These are phyloP conservation scores for Thymus quinquecostatus DNA, from an alignment of 257 asterid genomes.

Conservation along the genomic window DNA sequence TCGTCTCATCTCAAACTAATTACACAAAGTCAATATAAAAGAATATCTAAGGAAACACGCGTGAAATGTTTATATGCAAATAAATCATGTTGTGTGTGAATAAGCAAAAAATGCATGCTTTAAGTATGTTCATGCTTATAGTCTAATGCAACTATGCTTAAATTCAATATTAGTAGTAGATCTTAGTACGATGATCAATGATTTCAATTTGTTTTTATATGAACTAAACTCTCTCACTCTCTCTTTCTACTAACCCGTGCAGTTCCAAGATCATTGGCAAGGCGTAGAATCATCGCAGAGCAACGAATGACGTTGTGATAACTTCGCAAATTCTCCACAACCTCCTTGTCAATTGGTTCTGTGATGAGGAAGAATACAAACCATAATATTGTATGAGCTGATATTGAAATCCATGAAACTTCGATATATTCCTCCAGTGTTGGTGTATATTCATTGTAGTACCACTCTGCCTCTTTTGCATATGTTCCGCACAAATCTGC, in stretches of 20 bases:
- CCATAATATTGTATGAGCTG: neutral
- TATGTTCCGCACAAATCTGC: neutral
- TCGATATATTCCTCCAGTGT: conserved; percentile 1
- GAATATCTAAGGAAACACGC: no score
- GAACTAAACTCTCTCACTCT: no score
- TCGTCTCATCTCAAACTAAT: conserved; percentile 19
- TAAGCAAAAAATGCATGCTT: no score
- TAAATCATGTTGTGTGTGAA: no score
- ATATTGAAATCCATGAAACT: conserved; percentile 9
- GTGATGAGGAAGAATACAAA: neutral
- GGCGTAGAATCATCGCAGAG: conserved; percentile 12
- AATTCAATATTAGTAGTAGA: no score
- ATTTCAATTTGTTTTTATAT: no score
- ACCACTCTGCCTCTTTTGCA: conserved; percentile 22
- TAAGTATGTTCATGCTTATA: no score
- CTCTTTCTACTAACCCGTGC: neutral
- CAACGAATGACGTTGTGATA: neutral
- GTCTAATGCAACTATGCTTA: no score
- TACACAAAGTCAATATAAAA: neutral
- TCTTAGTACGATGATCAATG: no score
- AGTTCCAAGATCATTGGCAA: conserved; percentile 26
- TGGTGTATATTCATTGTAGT: neutral
- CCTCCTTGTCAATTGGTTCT: conserved; percentile 6
- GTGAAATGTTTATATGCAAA: no score
- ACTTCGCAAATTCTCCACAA: neutral